Conservation (phyloP, 2,329 filamentous ascomycete genomes). For the Ceratocystiopsis brevicomis region DNA sequence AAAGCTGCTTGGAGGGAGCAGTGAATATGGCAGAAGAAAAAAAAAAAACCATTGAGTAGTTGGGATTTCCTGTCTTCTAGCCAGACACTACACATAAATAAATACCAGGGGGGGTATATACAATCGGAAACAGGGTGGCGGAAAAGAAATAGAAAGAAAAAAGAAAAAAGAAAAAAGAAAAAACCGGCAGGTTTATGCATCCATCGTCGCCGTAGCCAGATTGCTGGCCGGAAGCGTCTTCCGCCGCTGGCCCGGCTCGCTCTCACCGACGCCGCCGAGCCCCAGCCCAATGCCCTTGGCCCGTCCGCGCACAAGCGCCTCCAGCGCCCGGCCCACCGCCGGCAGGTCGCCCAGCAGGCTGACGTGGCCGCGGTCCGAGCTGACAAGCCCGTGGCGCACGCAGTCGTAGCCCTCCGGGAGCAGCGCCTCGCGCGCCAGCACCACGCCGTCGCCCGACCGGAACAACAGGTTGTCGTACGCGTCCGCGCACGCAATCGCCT, state of each 20-base stretch:
- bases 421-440: conserved; percentile 71
- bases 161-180: neutral
- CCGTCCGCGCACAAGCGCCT: conserved; percentile 47
- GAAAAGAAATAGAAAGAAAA: neutral
- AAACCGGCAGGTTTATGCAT: neutral
- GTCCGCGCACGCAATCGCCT: conserved; percentile 57
- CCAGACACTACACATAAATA: no score
- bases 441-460: conserved; percentile 74
- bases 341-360: conserved; percentile 71
- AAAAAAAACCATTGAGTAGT: no score
- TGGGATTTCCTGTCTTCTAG: no score
- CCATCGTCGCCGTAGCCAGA: neutral
- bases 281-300: conserved; percentile 55
- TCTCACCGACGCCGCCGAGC: neutral
- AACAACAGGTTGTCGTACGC: conserved; percentile 78
- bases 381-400: conserved; percentile 54
- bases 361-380: conserved; percentile 71
- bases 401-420: conserved; percentile 60
- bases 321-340: conserved; percentile 56
- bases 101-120: no score
- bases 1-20: no score
- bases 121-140: no score
- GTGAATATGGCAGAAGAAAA: no score
- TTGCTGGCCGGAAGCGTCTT: neutral
- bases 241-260: no score